A percentile compares a stretch with the other conserved stretches of the same genome.
Evolutionary conservation across 2,329 filamentous ascomycete genomes (phyloP).

Genomic region (Ophiostoma pallidulum): DNA sequence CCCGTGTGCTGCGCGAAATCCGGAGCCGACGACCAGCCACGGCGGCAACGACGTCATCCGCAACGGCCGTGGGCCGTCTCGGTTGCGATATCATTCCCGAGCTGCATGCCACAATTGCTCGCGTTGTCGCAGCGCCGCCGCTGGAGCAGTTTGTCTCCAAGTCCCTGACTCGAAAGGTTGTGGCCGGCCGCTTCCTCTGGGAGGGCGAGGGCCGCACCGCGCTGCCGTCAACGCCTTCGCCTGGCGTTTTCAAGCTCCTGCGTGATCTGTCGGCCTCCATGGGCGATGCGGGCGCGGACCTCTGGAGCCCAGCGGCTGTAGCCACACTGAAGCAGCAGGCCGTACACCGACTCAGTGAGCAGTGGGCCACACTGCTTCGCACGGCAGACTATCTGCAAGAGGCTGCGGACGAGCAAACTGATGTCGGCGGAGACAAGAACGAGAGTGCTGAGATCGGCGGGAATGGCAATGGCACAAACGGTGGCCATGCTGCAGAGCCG

Average conservation of each 20-base stretch:
- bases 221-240: constrained; percentile 70
- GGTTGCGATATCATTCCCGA: constrained; percentile 51
- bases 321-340: constrained; percentile 51
- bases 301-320: constrained; percentile 70
- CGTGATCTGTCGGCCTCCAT: constrained; percentile 56
- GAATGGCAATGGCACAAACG: constrained; percentile 3
- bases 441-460: constrained; percentile 13
- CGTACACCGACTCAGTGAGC: constrained; percentile 37
- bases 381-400: constrained; percentile 12
- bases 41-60: constrained; percentile 25
- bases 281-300: constrained; percentile 60
- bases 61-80: constrained; percentile 37
- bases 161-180: constrained; percentile 34
- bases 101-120: constrained; percentile 54
- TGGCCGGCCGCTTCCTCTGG: constrained; percentile 64
- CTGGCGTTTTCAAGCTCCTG: constrained; percentile 62
- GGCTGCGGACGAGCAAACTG: constrained; percentile 6
- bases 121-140: constrained; percentile 39
- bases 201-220: constrained; percentile 73
- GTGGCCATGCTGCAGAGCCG: constrained; percentile 15
- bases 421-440: constrained; percentile 2
- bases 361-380: constrained; percentile 37
- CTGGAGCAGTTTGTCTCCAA: constrained; percentile 38
- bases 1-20: constrained; percentile 67
- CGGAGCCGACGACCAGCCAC: constrained; percentile 49